A percentile compares a stretch with the other conserved stretches of the same genome.
Conservation (phyloP, 768 basidiomycete genomes). For the Chalciporus sphaerocephalus region DNA sequence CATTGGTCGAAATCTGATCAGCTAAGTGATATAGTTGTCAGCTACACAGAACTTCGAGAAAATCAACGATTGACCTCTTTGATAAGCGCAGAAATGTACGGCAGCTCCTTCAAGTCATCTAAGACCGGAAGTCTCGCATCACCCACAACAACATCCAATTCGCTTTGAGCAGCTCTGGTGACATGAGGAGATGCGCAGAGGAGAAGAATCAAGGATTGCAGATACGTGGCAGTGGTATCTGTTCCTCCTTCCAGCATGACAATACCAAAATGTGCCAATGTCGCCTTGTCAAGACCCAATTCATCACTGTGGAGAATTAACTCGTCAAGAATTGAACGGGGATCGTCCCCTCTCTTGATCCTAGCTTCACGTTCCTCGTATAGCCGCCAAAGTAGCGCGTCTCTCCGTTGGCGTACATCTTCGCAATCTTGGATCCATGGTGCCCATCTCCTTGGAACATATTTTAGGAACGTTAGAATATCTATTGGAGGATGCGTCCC, state of each 20-base stretch:
- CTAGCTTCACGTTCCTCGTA: constrained; percentile 3
- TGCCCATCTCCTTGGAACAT: constrained; percentile 5
- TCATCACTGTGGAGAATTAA: neutral
- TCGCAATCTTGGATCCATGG: constrained; percentile 4
- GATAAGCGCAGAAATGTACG: constrained; percentile 2
- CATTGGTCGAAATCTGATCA: constrained; percentile 3
- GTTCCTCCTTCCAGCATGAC: constrained; percentile 5
- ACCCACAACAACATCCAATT: constrained; percentile 4
- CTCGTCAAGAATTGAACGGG: constrained; percentile 3
- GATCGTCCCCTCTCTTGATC: neutral
- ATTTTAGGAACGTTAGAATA: constrained; percentile 3
- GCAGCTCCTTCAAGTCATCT: constrained; percentile 3
- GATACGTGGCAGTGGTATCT: constrained; percentile 5
- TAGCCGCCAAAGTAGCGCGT: constrained; percentile 3
- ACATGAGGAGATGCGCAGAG: constrained; percentile 5
- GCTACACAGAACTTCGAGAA: neutral
- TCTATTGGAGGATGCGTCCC: constrained; percentile 7
- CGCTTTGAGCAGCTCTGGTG: neutral
- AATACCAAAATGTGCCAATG: constrained; percentile 1
- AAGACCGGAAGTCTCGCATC: constrained; percentile 2
- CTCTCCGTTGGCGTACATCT: constrained; percentile 5
- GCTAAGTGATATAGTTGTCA: neutral
- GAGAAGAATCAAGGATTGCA: constrained; percentile 3
- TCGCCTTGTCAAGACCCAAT: constrained; percentile 2
- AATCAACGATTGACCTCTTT: constrained; percentile 1